A percentile compares a stretch with the other conserved stretches of the same genome.
phyloP scores from a whole-genome alignment of 305 asterid genomes.

The Andrographis paniculata region DNA sequence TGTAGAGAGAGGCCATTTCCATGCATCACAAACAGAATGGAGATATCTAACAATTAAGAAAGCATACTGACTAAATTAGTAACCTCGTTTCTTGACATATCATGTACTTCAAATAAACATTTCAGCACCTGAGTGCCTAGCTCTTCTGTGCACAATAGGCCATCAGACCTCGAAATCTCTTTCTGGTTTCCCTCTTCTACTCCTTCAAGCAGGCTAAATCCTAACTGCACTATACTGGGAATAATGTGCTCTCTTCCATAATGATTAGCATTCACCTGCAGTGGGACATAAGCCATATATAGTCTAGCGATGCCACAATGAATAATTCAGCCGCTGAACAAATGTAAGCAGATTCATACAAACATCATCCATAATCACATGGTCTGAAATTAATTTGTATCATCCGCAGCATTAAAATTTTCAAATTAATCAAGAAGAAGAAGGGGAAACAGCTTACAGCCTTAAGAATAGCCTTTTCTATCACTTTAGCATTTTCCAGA shows the following conservation, averaged over 20 bases:
- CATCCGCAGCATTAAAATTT: too few relatives aligned
- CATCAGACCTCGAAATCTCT: constrained; percentile 41
- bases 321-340: constrained; percentile 7
- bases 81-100: constrained; percentile 83
- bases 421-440: constrained; percentile 10
- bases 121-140: constrained; percentile 68
- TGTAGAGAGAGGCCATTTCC: constrained; percentile 1
- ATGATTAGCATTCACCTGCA: constrained; percentile 68
- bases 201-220: constrained; percentile 72
- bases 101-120: constrained; percentile 79
- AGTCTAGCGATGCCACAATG: not conserved
- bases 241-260: constrained; percentile 74
- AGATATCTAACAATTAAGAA: constrained; percentile 3
- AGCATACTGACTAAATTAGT: constrained; percentile 17
- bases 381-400: not conserved
- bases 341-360: not conserved
- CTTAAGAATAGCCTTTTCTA: constrained; percentile 65
- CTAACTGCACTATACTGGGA: constrained; percentile 82
- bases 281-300: constrained; percentile 8
- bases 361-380: not conserved
- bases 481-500: constrained; percentile 41
- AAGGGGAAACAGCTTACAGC: constrained; percentile 47
- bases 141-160: constrained; percentile 57
- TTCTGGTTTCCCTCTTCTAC: constrained; percentile 53
- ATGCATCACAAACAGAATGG: constrained; percentile 12